Conservation (phyloP, 768 basidiomycete species). For the Naganishia onofrii region DNA sequence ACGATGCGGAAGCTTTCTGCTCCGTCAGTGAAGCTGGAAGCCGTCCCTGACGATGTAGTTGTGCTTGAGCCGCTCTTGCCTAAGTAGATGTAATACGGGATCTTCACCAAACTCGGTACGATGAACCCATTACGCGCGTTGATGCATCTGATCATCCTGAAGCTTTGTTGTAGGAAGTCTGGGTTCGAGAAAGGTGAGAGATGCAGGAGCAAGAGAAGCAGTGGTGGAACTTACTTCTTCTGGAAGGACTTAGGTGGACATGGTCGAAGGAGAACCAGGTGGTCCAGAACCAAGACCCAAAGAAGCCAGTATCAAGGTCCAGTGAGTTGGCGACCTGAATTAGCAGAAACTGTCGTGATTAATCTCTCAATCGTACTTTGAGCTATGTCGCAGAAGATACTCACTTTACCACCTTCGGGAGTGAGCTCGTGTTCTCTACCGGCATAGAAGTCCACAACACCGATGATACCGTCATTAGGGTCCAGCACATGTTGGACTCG, state of each 20-base stretch:
- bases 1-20: constrained; percentile 24
- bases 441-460: constrained; percentile 68
- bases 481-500: constrained; percentile 65
- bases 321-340: constrained; percentile 2
- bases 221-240: constrained; percentile 53
- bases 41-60: constrained; percentile 57
- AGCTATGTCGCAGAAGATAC: background rate
- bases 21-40: constrained; percentile 30
- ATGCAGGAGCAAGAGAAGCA: constrained; percentile 1
- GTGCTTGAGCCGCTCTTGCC: constrained; percentile 52
- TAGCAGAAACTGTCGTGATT: background rate
- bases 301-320: constrained; percentile 38
- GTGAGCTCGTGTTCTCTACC: constrained; percentile 29
- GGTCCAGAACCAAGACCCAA: constrained; percentile 57
- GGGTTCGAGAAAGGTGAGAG: background rate
- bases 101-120: constrained; percentile 65
- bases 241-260: constrained; percentile 56
- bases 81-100: constrained; percentile 69
- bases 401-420: constrained; percentile 46
- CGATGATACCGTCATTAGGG: constrained; percentile 62
- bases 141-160: constrained; percentile 71
- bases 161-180: constrained; percentile 74
- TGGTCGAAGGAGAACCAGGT: constrained; percentile 55
- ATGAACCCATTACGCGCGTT: constrained; percentile 72
- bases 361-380: background rate